Evolutionary conservation across 129 eudicot species (phyloP).

Genomic region (Flaveria robusta): DNA sequence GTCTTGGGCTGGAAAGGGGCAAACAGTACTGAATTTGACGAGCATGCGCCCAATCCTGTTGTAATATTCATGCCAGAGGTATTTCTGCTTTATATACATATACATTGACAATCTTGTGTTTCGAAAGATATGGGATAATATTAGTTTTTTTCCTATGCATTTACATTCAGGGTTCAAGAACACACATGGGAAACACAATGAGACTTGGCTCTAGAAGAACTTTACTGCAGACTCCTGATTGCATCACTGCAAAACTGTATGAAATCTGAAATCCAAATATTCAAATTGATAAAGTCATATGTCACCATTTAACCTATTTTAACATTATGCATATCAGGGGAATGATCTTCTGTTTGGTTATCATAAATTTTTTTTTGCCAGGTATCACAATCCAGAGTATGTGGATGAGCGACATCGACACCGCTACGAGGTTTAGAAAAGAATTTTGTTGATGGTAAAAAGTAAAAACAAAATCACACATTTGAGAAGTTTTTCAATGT

Average conservation of each 20-base stretch:
- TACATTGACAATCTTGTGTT: slow-evolving; percentile 12
- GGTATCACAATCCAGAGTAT: slow-evolving; percentile 64
- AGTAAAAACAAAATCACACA: background rate
- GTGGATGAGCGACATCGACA: slow-evolving; percentile 96
- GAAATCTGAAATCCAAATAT: slow-evolving; percentile 26
- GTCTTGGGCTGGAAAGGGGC: slow-evolving; percentile 77
- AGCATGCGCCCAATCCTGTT: slow-evolving; percentile 67
- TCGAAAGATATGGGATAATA: background rate
- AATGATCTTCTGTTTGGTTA: slow-evolving; percentile 9
- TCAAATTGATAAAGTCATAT: background rate
- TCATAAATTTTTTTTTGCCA: slow-evolving; percentile 19
- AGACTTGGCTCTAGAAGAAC: slow-evolving; percentile 94
- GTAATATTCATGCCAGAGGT: slow-evolving; percentile 99
- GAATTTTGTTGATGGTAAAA: slow-evolving; percentile 5
- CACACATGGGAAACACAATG: slow-evolving; percentile 98
- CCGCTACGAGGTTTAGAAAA: slow-evolving; percentile 72
- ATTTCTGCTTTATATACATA: slow-evolving; percentile 18
- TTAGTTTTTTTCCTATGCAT: background rate
- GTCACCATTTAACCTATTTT: background rate
- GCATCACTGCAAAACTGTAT: slow-evolving; percentile 86
- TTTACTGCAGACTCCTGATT: slow-evolving; percentile 63
- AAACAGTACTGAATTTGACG: slow-evolving; percentile 83
- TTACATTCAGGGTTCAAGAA: slow-evolving; percentile 67
- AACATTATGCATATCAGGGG: background rate
- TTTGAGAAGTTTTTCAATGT: slow-evolving; percentile 17